Percentiles rank a stretch among this genome's conserved stretches.
phyloP scores from a whole-genome alignment of 2,329 filamentous ascomycete species.

The Pseudophaeomoniella oleicola region DNA sequence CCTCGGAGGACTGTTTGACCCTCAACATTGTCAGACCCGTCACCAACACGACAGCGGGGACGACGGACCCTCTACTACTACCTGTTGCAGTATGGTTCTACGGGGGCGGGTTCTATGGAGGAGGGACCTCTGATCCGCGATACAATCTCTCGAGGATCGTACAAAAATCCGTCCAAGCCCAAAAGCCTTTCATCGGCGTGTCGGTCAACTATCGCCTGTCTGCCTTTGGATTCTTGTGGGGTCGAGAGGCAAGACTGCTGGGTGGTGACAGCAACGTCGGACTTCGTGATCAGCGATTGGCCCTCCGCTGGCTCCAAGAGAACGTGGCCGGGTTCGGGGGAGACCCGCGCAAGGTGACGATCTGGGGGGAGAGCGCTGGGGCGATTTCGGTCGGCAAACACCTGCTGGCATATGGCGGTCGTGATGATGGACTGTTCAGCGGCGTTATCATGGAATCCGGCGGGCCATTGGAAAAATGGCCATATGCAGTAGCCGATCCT shows the following conservation, averaged over 20 bases:
- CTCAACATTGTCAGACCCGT: slow-evolving; percentile 44
- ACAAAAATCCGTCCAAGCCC: slow-evolving; percentile 17
- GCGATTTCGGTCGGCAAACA: slow-evolving; percentile 36
- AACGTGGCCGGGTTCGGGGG: slow-evolving; percentile 11
- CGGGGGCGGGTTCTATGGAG: slow-evolving; percentile 14
- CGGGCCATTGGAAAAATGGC: slow-evolving; percentile 26
- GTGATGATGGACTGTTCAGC: slow-evolving; percentile 40
- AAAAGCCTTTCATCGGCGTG: slow-evolving; percentile 26
- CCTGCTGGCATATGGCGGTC: slow-evolving; percentile 38
- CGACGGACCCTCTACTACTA: slow-evolving; percentile 26
- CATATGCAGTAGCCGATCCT: slow-evolving; percentile 6
- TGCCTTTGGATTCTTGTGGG: slow-evolving; percentile 25
- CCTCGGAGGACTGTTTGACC: slow-evolving; percentile 44
- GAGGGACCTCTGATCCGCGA: slow-evolving; percentile 9
- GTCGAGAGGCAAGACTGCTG: slow-evolving; percentile 1
- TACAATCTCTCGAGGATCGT: slow-evolving; percentile 22
- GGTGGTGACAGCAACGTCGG: slow-evolving; percentile 24
- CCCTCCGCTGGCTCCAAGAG: slow-evolving; percentile 17
- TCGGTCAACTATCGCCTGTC: slow-evolving; percentile 29
- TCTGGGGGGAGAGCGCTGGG: slow-evolving; percentile 42
- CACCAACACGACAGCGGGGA: slow-evolving; percentile 21
- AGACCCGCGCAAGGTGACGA: slow-evolving; percentile 7
- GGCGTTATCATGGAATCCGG: slow-evolving; percentile 36
- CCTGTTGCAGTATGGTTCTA: slow-evolving; percentile 34
- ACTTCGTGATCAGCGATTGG: slow-evolving; percentile 23